A percentile compares a stretch with the other conserved stretches of the same genome.
Conservation (phyloP, 2,329 filamentous ascomycete genomes). For the Penicillium sp. region DNA sequence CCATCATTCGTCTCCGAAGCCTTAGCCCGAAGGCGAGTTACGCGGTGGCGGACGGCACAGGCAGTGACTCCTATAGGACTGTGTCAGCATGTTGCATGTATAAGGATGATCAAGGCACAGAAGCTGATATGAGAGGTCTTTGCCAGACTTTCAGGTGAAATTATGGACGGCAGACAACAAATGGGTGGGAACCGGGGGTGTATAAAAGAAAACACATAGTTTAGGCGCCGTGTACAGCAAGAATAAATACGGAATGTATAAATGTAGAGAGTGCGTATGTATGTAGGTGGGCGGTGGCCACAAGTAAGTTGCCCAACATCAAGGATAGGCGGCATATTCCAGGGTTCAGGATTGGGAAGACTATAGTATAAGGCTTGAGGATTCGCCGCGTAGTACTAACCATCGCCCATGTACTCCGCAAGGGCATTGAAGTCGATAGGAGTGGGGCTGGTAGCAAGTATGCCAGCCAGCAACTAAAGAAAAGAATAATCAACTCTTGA, state of each 20-base stretch:
- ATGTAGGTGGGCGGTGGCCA: too few relatives aligned
- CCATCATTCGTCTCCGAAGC: not conserved
- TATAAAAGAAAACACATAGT: too few relatives aligned
- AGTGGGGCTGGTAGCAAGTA: not conserved
- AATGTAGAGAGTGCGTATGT: too few relatives aligned
- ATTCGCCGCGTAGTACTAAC: not conserved
- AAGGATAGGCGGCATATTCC: not conserved
- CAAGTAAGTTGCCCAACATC: not conserved
- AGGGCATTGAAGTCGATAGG: not conserved
- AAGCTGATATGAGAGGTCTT: not conserved
- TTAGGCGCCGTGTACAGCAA: not conserved
- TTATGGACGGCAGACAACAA: not conserved
- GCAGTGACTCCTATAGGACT: not conserved
- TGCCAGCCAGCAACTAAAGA: not conserved
- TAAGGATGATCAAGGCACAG: fast-evolving
- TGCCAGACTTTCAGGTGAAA: too few relatives aligned
- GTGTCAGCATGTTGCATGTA: not conserved
- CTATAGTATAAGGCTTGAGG: not conserved
- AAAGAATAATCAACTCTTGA: not conserved
- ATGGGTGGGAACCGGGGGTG: too few relatives aligned
- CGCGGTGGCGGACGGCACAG: not conserved
- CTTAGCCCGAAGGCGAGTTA: not conserved
- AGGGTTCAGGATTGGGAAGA: not conserved
- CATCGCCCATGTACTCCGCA: not conserved
- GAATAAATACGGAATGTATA: too few relatives aligned